Evolutionary conservation across 1,284 basidiomycete species (phyloP).

Genomic region (Psilocybe mexicana): DNA sequence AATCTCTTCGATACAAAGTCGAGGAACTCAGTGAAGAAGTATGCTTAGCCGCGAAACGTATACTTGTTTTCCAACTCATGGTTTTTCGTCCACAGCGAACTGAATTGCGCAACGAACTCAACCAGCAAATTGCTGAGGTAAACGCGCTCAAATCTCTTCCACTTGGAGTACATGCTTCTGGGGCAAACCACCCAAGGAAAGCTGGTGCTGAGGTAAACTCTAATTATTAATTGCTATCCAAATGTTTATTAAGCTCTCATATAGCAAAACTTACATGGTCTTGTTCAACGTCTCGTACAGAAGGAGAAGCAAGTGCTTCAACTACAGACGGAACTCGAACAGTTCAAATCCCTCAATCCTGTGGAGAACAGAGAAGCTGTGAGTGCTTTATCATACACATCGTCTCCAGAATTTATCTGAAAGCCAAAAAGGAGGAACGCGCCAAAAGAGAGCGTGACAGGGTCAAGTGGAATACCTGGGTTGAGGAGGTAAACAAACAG

Average conservation of each 20-base stretch:
- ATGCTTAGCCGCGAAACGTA: conserved; percentile 17
- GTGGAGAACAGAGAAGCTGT: conserved; percentile 60
- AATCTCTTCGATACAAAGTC: conserved; percentile 56
- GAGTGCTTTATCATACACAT: conserved; percentile 26
- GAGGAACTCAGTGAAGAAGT: conserved; percentile 70
- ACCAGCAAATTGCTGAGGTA: conserved; percentile 64
- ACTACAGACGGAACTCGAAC: conserved; percentile 73
- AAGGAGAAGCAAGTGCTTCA: conserved; percentile 85
- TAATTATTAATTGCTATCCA: neutral
- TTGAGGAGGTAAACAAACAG: conserved; percentile 75
- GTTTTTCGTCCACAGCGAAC: conserved; percentile 40
- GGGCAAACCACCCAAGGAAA: conserved; percentile 41
- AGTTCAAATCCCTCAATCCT: conserved; percentile 57
- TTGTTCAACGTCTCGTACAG: conserved; percentile 80
- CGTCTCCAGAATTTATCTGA: conserved; percentile 3
- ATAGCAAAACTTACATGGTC: conserved; percentile 63
- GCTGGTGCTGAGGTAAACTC: conserved; percentile 50
- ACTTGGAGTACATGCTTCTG: conserved; percentile 33
- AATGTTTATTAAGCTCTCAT: conserved; percentile 1
- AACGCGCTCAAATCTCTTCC: conserved; percentile 64
- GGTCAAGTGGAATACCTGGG: conserved; percentile 71
- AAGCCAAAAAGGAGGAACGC: conserved; percentile 64
- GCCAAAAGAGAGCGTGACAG: conserved; percentile 75
- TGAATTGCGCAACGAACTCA: conserved; percentile 52
- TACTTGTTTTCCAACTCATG: neutral